phyloP scores from a whole-genome alignment of 257 asterid genomes.

The Ballota nigra region DNA sequence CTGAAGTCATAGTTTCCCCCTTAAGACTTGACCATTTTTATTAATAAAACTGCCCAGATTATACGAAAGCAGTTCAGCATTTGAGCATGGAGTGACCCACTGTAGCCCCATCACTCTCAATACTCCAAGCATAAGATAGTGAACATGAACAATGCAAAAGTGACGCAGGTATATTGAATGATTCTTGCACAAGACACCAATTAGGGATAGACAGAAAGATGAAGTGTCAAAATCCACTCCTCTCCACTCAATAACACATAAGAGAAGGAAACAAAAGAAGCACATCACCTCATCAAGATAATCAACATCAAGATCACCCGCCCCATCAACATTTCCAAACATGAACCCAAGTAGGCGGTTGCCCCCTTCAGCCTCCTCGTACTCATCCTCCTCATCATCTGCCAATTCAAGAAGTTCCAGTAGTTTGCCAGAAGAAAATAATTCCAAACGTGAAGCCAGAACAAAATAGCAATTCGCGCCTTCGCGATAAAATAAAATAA shows the following conservation, averaged over 20 bases:
- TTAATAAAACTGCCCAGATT: background rate
- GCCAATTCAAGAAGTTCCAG: constrained; percentile 17
- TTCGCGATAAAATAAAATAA: background rate
- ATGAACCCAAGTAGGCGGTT: constrained; percentile 89
- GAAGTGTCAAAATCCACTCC: background rate
- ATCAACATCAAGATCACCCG: constrained; percentile 98
- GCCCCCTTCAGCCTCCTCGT: constrained; percentile 80
- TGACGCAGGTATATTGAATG: background rate
- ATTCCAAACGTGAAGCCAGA: constrained; percentile 19
- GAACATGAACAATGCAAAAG: background rate
- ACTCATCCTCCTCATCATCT: constrained; percentile 97
- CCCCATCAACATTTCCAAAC: constrained; percentile 94
- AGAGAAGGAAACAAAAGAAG: background rate
- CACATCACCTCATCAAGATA: constrained; percentile 91
- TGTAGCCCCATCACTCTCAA: background rate
- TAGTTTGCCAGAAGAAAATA: constrained; percentile 7
- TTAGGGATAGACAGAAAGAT: background rate
- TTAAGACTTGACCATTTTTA: background rate
- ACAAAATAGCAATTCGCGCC: background rate
- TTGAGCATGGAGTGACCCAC: background rate
- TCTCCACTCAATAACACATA: background rate
- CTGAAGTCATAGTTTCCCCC: background rate
- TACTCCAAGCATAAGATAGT: background rate
- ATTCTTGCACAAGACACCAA: background rate
- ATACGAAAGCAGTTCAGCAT: background rate